Evolutionary conservation across 2,329 filamentous ascomycete species (phyloP), one percentile per base, ranked within the genome.

Genomic region (Sodiomyces alkalinus): DNA sequence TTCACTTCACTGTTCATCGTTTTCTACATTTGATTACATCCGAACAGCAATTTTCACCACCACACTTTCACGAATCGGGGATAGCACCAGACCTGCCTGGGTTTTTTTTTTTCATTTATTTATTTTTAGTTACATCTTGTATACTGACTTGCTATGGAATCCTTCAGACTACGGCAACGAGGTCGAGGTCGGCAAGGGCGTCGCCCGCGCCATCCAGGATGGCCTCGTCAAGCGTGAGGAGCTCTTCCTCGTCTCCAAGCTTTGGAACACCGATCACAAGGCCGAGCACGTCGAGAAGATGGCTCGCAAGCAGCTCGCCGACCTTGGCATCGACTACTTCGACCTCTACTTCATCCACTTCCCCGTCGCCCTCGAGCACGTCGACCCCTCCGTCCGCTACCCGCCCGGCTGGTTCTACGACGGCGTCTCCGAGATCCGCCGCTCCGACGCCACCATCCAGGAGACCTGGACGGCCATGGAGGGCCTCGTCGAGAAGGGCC

Each of bases 221-320:
- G 79, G 80, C 23, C 53, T 87, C 33, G 80, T 86, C 42, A 83
- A 76, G 62, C 77, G 81, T 34, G 73, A 80, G 55, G 82, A 93
- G 15, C 78, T 92, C 49, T 92, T 92, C 70, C 74, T 93, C 48
- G 80, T 86, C 39, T 83, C 78, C 55, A 93, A 92, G 65, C 76
- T 93, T 33, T 92, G 85, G 83, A 85, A 87, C 62, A 76, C 75
- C 40, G 92, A 85, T 70, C 82, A 92, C 63, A 78, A 87, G 45
- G 65, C 64, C 42, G 75, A 87, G 41, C 67, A 68, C 42, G 80
- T 87, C 37, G 72, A 77, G 55, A 74, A 74, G 33, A 83, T 90
- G 48, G 68, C 63, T 54, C 71, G 71, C 53, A 76, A 75, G 48
- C 80, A 86, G 58, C 73, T 86, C 36, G 68, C 72, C 40, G 80